These are phyloP conservation scores for Macrolepiota dolichaula DNA, from an alignment of 768 basidiomycete genomes.

Conservation along the genomic window DNA sequence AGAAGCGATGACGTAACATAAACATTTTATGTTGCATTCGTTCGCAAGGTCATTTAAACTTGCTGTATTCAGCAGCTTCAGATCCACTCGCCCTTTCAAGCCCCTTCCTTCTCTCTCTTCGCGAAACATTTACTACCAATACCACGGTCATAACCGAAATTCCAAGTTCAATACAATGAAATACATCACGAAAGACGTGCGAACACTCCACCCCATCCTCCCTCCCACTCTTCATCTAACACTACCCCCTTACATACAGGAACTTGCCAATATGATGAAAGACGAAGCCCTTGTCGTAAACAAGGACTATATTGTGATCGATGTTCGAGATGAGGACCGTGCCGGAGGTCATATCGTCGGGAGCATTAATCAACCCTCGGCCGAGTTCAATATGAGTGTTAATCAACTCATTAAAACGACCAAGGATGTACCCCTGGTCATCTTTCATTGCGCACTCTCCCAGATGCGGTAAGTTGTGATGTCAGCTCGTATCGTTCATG, in stretches of 20 bases:
- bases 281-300: constrained; percentile 48
- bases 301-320: constrained; percentile 74
- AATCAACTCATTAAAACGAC: constrained; percentile 56
- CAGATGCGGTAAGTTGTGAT: constrained; percentile 65
- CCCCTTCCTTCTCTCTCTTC: neutral
- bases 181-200: constrained; percentile 24
- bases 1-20: neutral
- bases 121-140: neutral
- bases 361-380: constrained; percentile 59
- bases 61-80: neutral
- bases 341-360: constrained; percentile 76
- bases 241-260: constrained; percentile 36
- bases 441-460: constrained; percentile 80
- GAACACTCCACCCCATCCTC: neutral
- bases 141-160: neutral
- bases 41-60: neutral
- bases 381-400: constrained; percentile 52
- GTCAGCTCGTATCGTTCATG: neutral
- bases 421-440: constrained; percentile 56
- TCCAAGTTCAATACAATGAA: constrained; percentile 9
- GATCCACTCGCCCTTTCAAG: neutral
- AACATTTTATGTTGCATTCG: neutral
- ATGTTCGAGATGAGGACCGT: constrained; percentile 84
- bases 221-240: constrained; percentile 1
- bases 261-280: constrained; percentile 68